Conservation (phyloP, 2,329 filamentous ascomycete genomes). For the Saccharata proteae region DNA sequence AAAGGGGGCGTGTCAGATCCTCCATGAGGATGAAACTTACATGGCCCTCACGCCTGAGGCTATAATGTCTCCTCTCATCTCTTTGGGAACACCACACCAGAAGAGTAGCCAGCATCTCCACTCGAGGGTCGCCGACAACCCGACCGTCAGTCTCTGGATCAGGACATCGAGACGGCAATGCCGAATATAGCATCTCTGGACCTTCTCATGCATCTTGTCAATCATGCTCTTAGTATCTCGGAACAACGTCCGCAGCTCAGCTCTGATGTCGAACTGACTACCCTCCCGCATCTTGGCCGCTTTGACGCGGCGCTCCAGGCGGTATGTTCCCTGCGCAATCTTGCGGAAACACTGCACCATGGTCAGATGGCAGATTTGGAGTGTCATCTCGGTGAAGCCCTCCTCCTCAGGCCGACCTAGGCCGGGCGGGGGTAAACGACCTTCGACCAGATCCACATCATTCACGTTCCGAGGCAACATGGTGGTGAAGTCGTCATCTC, state of each 20-base stretch:
- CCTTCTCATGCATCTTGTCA: constrained; percentile 22
- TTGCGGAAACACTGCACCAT: constrained; percentile 22
- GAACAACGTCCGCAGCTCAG: constrained; percentile 21
- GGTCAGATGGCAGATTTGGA: constrained; percentile 23
- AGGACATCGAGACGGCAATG: constrained; percentile 20
- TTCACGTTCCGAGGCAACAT: constrained; percentile 24
- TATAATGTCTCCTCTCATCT: constrained; percentile 5
- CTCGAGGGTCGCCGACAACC: constrained; percentile 21
- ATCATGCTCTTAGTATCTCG: constrained; percentile 25
- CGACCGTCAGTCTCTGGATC: constrained; percentile 20
- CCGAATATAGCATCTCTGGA: constrained; percentile 19
- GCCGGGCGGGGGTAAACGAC: constrained; percentile 17
- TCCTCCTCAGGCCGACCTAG: constrained; percentile 19
- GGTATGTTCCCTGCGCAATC: constrained; percentile 25
- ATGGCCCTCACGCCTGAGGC: constrained; percentile 3
- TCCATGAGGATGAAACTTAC: constrained; percentile 1
- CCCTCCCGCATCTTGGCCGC: constrained; percentile 2
- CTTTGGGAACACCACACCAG: constrained; percentile 24
- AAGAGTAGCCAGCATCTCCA: constrained; percentile 27
- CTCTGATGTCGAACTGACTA: constrained; percentile 14
- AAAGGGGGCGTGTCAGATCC: neutral
- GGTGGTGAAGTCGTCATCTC: constrained; percentile 26
- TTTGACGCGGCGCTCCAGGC: constrained; percentile 21
- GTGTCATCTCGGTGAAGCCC: constrained; percentile 21
- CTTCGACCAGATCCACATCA: constrained; percentile 27